Evolutionary conservation across 129 eudicot species (phyloP), one percentile per base, ranked within the genome.

Genomic region (Tagetes erecta): DNA sequence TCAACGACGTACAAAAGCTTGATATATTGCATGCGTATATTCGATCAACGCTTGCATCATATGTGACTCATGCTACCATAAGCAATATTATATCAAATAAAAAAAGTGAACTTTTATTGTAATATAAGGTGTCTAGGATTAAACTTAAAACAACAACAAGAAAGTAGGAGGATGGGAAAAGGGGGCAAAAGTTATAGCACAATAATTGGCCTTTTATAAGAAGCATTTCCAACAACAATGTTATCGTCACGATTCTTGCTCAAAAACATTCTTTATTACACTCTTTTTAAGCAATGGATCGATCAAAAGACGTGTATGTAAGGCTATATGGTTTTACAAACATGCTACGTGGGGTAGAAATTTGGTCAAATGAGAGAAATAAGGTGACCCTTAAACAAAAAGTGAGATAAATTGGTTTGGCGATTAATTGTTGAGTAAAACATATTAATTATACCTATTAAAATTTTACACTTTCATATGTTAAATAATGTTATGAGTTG

Each of bases 91-190:
- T 45, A 40, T 64, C 51, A 59, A 6, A 59, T 58, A 52, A 36
- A 56, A 40, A 34, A 67, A 55, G 68, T 55, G 53, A 37, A 58
- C 62, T 42, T 56, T 10, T 58, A 77, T 69, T 76, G 34, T 69
- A 68, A 37, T 59, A 58, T 67, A 37, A 46, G 76, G 64, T 60
- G 60, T 59, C 44, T 68, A 70, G 64, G 71, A 77, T 70, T 70
- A 59, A 77, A 69, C 81, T 77, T 77, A 63, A 77, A 77, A 77
- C 81, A 77, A 77, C 81, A 77, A 69, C 71, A 77, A 36, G 64
- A 59, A 70, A 77, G 81, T 45, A 12, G 12, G 76, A 69, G 76
- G 64, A 35, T 45, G 71, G 39, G 27, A 69, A 68, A 70, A 47
- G 39, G 52, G 52, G 70, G 64, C 67, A 34, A 69, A 77, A 70